Conservation (phyloP, 2,329 filamentous ascomycete species). For the Tolypocladium tundrense region DNA sequence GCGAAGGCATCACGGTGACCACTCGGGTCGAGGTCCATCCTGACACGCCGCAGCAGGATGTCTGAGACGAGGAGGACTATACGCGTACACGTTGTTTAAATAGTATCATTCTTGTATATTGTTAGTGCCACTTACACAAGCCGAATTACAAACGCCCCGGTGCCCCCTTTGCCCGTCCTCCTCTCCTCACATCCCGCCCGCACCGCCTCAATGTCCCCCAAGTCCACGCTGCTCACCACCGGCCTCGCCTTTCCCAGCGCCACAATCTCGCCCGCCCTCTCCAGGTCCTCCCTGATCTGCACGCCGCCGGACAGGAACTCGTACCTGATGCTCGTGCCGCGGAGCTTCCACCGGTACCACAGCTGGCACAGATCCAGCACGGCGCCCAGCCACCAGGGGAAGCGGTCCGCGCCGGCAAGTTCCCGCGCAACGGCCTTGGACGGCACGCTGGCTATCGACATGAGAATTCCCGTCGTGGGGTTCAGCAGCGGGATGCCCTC, state of each 20-base stretch:
- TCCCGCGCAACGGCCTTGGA: conserved; percentile 15
- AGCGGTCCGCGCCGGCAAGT: conserved; percentile 18
- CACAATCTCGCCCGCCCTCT: conserved; percentile 27
- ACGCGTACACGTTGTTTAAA: neutral
- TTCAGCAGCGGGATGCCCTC: conserved; percentile 29
- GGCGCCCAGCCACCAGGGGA: conserved; percentile 28
- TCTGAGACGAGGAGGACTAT: neutral
- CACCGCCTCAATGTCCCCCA: conserved; percentile 33
- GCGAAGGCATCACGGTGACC: neutral
- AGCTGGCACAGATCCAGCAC: conserved; percentile 23
- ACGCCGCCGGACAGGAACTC: conserved; percentile 34
- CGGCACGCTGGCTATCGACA: conserved; percentile 30
- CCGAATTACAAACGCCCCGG: conserved; percentile 17
- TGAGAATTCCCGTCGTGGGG: conserved; percentile 23
- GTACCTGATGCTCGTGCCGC: conserved; percentile 33
- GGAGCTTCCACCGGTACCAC: conserved; percentile 30
- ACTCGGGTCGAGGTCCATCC: neutral
- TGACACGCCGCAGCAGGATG: neutral
- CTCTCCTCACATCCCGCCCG: conserved; percentile 29
- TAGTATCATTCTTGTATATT: neutral
- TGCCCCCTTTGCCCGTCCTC: conserved; percentile 12
- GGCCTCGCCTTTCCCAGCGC: conserved; percentile 31
- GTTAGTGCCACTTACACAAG: neutral
- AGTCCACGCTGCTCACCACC: conserved; percentile 28
- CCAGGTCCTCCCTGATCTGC: conserved; percentile 29